Evolutionary conservation across 176 grass and related monocot genomes (phyloP).

Genomic region (Chrysopogon serrulatus): DNA sequence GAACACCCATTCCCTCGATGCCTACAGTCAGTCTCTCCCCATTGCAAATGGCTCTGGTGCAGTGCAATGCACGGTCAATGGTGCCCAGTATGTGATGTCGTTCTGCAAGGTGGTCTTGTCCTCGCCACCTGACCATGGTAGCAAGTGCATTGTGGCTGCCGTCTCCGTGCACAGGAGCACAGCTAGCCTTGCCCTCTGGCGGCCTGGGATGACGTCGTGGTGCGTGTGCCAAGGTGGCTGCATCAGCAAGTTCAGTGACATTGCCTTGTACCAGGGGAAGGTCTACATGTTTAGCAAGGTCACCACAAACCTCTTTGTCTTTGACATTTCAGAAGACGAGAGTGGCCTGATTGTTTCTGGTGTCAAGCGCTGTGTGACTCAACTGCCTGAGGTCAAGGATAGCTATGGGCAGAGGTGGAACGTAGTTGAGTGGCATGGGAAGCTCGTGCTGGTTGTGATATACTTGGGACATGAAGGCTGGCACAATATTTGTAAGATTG

Average conservation of each 20-base stretch:
- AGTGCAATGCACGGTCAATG: constrained; percentile 20
- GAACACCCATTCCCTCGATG: background rate
- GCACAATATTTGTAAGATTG: constrained; percentile 13
- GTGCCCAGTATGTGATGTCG: constrained; percentile 29
- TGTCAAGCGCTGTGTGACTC: background rate
- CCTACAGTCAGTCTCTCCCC: constrained; percentile 5
- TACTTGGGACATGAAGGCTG: background rate
- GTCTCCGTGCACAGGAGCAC: constrained; percentile 23
- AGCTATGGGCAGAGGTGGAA: constrained; percentile 7
- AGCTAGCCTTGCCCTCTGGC: constrained; percentile 33
- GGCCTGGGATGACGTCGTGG: constrained; percentile 26
- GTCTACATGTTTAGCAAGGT: constrained; percentile 24
- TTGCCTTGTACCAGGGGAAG: constrained; percentile 28
- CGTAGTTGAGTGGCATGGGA: constrained; percentile 34
- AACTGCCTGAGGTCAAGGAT: background rate
- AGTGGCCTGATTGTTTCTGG: constrained; percentile 15
- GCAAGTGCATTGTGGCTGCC: constrained; percentile 17
- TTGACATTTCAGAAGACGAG: background rate
- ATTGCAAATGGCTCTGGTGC: constrained; percentile 27
- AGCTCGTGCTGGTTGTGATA: constrained; percentile 12
- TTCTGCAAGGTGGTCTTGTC: constrained; percentile 39
- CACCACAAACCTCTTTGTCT: constrained; percentile 18
- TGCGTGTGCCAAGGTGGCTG: constrained; percentile 31
- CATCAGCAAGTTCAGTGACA: constrained; percentile 34
- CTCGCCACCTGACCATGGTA: constrained; percentile 2